Percentiles rank a stretch among this genome's conserved stretches.
phyloP scores from a whole-genome alignment of 345 rosid genomes.

The Linum usitatissimum region DNA sequence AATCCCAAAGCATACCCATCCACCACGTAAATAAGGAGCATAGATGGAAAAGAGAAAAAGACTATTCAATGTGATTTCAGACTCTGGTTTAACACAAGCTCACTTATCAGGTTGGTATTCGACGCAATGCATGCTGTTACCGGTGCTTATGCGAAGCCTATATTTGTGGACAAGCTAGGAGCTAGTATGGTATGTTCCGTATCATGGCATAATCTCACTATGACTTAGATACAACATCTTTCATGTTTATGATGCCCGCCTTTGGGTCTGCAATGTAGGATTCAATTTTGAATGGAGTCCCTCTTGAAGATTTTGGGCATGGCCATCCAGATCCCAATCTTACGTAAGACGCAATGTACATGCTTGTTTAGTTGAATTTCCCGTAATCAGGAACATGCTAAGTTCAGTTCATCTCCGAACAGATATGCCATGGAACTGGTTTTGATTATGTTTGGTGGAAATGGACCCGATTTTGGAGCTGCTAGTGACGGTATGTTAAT shows the following conservation, averaged over 20 bases:
- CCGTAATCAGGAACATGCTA: constrained; percentile 5
- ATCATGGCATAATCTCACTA: constrained; percentile 11
- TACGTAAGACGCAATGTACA: constrained; percentile 37
- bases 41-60: too few relatives aligned
- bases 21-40: too few relatives aligned
- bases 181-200: constrained; percentile 44
- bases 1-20: too few relatives aligned
- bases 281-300: constrained; percentile 75
- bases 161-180: constrained; percentile 77
- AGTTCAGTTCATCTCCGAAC: constrained; percentile 20
- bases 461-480: constrained; percentile 91
- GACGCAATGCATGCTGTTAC: constrained; percentile 99
- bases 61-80: too few relatives aligned
- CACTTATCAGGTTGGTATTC: constrained; percentile 49
- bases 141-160: constrained; percentile 91
- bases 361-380: not conserved
- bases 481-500: constrained; percentile 78
- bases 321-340: constrained; percentile 99
- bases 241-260: constrained; percentile 16
- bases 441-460: constrained; percentile 54
- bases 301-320: constrained; percentile 89
- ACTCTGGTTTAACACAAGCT: not conserved
- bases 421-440: constrained; percentile 96
- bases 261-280: constrained; percentile 39
- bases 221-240: constrained; percentile 6